phyloP scores from a whole-genome alignment of 768 basidiomycete species.

The Daedaleopsis sinensis region DNA sequence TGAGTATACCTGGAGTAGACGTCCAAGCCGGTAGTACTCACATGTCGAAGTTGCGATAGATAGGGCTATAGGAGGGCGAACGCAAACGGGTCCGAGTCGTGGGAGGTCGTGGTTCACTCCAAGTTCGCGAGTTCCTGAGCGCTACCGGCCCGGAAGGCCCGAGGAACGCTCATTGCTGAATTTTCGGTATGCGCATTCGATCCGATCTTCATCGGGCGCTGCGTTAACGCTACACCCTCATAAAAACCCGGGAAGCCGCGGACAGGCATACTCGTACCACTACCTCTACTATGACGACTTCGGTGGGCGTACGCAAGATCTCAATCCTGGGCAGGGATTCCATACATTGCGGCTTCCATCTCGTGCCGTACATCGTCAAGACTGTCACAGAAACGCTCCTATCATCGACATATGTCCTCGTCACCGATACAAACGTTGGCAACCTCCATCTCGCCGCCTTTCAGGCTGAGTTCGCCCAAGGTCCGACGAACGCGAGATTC shows the following conservation, averaged over 20 bases:
- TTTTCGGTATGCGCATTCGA: too few relatives aligned
- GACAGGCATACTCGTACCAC: too few relatives aligned
- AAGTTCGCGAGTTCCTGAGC: too few relatives aligned
- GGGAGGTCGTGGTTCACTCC: too few relatives aligned
- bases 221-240: too few relatives aligned
- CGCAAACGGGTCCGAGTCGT: too few relatives aligned
- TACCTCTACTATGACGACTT: slow-evolving; percentile 10
- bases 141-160: too few relatives aligned
- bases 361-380: slow-evolving; percentile 76
- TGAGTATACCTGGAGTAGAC: background rate
- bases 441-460: slow-evolving; percentile 74
- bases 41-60: background rate
- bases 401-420: slow-evolving; percentile 86
- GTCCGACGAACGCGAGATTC: slow-evolving; percentile 57
- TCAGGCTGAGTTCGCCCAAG: slow-evolving; percentile 59
- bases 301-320: slow-evolving; percentile 70
- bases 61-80: background rate
- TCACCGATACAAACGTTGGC: slow-evolving; percentile 93
- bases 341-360: slow-evolving; percentile 94
- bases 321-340: slow-evolving; percentile 83
- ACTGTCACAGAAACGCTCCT: slow-evolving; percentile 73
- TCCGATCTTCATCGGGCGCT: too few relatives aligned
- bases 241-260: too few relatives aligned
- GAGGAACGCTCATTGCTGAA: too few relatives aligned
- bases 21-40: background rate